Conservation (phyloP, 2,329 filamentous ascomycete species). For the Trichoderma simmonsii region DNA sequence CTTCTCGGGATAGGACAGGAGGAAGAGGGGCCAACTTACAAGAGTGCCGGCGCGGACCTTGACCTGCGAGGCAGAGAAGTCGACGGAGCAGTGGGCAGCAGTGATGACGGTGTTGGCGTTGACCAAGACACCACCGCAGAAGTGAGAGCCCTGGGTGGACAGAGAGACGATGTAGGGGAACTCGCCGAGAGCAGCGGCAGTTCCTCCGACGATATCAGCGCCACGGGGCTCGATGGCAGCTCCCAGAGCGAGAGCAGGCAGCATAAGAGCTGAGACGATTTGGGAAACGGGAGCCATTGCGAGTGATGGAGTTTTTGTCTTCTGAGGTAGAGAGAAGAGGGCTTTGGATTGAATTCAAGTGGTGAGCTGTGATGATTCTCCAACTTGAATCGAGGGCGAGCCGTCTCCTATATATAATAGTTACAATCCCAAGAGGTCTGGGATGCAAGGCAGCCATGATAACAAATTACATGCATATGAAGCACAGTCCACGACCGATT, state of each 20-base stretch:
- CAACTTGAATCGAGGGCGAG: background rate
- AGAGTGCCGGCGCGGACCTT: conserved; percentile 29
- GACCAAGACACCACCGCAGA: conserved; percentile 31
- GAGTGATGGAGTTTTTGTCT: background rate
- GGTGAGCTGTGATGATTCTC: conserved; percentile 8
- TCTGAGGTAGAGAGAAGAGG: background rate
- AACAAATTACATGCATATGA: background rate
- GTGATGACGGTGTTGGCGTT: conserved; percentile 34
- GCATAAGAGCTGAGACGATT: conserved; percentile 4
- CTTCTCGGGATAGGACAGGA: no score
- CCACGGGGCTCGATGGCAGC: conserved; percentile 13
- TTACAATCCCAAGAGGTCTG: background rate
- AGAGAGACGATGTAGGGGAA: conserved; percentile 34
- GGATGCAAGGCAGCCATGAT: background rate
- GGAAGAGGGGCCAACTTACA: conserved; percentile 18
- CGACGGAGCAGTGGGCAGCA: conserved; percentile 32
- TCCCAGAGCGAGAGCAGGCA: conserved; percentile 15
- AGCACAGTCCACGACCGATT: background rate
- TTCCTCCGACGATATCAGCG: conserved; percentile 28
- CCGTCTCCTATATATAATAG: background rate
- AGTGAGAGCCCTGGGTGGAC: conserved; percentile 21
- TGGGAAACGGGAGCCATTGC: conserved; percentile 9
- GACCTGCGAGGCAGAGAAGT: conserved; percentile 19
- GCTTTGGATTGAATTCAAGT: background rate
- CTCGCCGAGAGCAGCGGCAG: conserved; percentile 26